Base-by-base conservation (phyloP, 2,329 filamentous ascomycete species). In the Fusarium continuum region DNA sequence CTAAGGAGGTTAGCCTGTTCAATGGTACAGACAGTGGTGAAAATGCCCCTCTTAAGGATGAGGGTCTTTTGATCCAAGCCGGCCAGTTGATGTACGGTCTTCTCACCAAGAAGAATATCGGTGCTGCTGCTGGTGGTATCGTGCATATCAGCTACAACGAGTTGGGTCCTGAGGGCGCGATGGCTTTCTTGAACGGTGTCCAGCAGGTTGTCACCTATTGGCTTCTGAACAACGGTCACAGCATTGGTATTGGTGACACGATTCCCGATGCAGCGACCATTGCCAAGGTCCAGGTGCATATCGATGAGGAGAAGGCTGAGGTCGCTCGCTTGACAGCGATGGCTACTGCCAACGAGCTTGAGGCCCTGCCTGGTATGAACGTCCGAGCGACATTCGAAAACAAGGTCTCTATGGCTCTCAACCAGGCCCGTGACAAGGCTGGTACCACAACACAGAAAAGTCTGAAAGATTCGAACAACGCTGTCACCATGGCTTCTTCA, bases 341-440 rank as follows among this genome's bases (percentile, higher is more conserved):
- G 73, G 96, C 96, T 3, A 96, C 93, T 4, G 87, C 88, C 45
- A 96, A 98, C 75, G 83, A 89, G 69, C 87, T 99, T 40, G 95
- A 99, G 76, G 87, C 93, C n/a, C 80, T 95, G 49, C 95, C 95
- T 36, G 95, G 95, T 85, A 97, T 99, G 93, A 99, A 96, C 67
- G 91, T 99, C 58, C 91, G 96, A 82, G 93, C 97, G 74, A 98
- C 95, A 0, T 99, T 99, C 74, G 95, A 99, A 79, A 96, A 91
- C 80, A 94, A 96, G 79, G 95, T 97, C 28, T 96, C 94, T 41
- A 93, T 93, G 77, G 92, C 92, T 53, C 83, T 99, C 50, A 98
- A 99, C 79, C 92, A 90, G 64, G 94, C 94, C 74, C 94, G 94
- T 90, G 95, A 99, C 74, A 91, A 93, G 76, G 95, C 95, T 73